Evolutionary conservation across 164 flowering plant species (phyloP), one percentile per base, ranked within the genome.

Genomic region (Buxus sempervirens): DNA sequence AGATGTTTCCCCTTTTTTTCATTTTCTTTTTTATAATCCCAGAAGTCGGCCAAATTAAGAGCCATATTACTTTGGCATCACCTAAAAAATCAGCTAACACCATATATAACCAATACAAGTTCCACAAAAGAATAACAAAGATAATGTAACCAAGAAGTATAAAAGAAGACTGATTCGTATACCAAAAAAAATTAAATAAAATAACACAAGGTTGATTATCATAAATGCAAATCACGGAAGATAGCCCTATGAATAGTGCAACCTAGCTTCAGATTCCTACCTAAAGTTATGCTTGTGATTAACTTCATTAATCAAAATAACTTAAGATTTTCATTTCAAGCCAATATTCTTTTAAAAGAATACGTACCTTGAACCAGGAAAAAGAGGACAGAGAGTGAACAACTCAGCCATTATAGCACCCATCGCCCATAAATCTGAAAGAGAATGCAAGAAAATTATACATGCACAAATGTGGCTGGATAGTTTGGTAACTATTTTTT

Each of bases 341-440:
- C 51, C 18, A 10, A 45, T 1, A 1, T 15, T 10, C 51, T 45
- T 15, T 45, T 10, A 45, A 18, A 36, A 9, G 64, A 7, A 19
- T 2, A 67, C 48, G 21, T 74, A 89, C 98, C 97, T 91, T 53
- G 83, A 80, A 60, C 99, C 99, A 8, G 93, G 96, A 70, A 95
- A 95, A 45, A 95, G 91, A 36, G 99, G 98, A 28, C 92, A 87
- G 0, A 92, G 91, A 63, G 93, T 81, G 60, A 95, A 84, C 76
- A 95, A 56, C 63, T 95, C 99, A 70, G 98, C 93, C 93, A 92
- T 90, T 57, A 92, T 95, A 57, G 98, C 98, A 67, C 99, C 99
- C 99, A 95, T 95, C 14, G 98, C 98, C 98, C 98, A 94, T 96
- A 91, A 90, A 78, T 94, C 98, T 94, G 80, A 21, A 67, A 49